phyloP scores from a whole-genome alignment of 495 filamentous ascomycete species.

The Astrothelium macrocarpum region DNA sequence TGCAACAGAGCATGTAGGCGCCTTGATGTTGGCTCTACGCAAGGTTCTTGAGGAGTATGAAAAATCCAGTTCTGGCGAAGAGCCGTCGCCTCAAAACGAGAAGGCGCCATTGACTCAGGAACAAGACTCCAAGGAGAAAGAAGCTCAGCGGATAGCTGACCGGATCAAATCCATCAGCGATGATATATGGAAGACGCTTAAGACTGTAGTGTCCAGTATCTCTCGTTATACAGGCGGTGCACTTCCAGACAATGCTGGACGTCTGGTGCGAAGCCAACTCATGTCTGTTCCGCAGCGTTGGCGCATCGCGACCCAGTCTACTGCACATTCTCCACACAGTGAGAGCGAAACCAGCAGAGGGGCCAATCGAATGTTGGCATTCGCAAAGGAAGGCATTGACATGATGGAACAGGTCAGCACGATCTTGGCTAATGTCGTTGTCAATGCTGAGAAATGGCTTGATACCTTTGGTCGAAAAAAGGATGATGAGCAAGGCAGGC shows the following conservation, averaged over 20 bases:
- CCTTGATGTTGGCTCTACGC: slow-evolving; percentile 58
- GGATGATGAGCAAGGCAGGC: background rate
- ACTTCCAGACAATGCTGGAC: slow-evolving; percentile 70
- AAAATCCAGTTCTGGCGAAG: slow-evolving; percentile 21
- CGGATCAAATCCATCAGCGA: slow-evolving; percentile 59
- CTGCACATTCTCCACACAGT: slow-evolving; percentile 36
- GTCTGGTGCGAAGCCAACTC: slow-evolving; percentile 68
- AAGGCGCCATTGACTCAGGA: background rate
- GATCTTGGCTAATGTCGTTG: slow-evolving; percentile 72
- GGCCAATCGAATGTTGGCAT: slow-evolving; percentile 62
- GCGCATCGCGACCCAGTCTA: slow-evolving; percentile 43
- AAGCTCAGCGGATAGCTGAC: slow-evolving; percentile 38
- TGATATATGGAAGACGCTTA: slow-evolving; percentile 67
- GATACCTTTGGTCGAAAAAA: slow-evolving; percentile 54
- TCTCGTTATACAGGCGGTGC: slow-evolving; percentile 76
- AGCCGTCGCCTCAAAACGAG: slow-evolving; percentile 13
- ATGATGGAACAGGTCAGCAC: slow-evolving; percentile 79
- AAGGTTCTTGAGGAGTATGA: slow-evolving; percentile 69
- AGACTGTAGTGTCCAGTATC: slow-evolving; percentile 66
- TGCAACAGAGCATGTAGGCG: slow-evolving; percentile 65
- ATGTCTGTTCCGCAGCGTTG: slow-evolving; percentile 71
- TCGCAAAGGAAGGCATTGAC: slow-evolving; percentile 79
- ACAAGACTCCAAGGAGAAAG: slow-evolving; percentile 24
- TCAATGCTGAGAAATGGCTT: slow-evolving; percentile 81
- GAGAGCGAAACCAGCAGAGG: slow-evolving; percentile 35